Base-by-base conservation (phyloP, 768 basidiomycete genomes). In the Saitozyma sp. region DNA sequence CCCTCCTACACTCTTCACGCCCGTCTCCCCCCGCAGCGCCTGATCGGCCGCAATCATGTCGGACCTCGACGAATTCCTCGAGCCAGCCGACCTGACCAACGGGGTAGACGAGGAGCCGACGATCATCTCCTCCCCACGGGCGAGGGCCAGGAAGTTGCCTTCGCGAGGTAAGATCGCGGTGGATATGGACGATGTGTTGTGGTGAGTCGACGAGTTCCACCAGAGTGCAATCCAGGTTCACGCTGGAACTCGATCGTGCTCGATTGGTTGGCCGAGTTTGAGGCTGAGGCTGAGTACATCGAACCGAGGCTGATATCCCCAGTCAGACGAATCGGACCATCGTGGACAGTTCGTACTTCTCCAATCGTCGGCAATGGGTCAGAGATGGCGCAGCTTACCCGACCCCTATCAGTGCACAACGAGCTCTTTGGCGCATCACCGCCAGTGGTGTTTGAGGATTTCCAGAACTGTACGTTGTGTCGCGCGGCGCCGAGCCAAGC, bases 181-280 rank as follows among this genome's bases (percentile, higher is more conserved):
- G 42, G 78, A 79, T 59, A 70, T 76, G 67, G 78, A 79, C 58
- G 78, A 79, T 73, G 78, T 79, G 0, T 58, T 79, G 8, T 71
- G 73, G 75, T 73, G 60, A 58, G 74, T 65, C 39, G 16, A n/a
- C 6, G n/a, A 17, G 3, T 37, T 9, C 13, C 16, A 50, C 17
- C 4, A 37, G 13, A 39, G 39, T 46, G 29, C 29, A 5, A 29
- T 29, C n/a, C 45, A 46, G 13, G 45, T 46, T 58, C 57, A 2
- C 38, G 42, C 48, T 8, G 20, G 13, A 11, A n/a, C 29, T 29
- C 29, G 29, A 29, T 29, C 29, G 29, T 29, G 29, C 29, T 29
- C 29, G 29, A 29, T 29, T 5, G 29, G 29, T 2, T 29, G 29
- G 29, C 29, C 5, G 29, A 29, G 29, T 2, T 5, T 29, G 29